Base-by-base conservation (phyloP, 306 rosid species). In the Comarum palustre region DNA sequence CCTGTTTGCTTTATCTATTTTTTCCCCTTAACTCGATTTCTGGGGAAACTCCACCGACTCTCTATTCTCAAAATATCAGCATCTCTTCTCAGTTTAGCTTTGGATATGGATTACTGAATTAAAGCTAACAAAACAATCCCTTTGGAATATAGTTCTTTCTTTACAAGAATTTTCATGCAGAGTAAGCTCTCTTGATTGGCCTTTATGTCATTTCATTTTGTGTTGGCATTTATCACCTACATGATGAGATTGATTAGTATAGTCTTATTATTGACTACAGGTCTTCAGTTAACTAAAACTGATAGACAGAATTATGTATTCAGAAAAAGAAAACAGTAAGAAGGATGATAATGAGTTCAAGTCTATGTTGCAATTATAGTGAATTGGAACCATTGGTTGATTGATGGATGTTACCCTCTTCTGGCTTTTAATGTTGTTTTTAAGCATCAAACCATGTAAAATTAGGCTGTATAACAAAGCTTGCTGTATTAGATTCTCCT, bases 141-240 rank as follows among this genome's bases (percentile, higher is more conserved):
- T 80, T 85, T 82, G 84, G 96, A 85, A 88, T 84, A 82, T 85
- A 16, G 77, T 67, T 75, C 89, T 78, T 90, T 79, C 43, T 34
- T 61, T 61, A 78, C 72, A 77, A 32, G 70, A 84, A 85, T 85
- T 83, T 72, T 77, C 73, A 48, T 81, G 79, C 84, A 74, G 82
- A 74, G 73, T 59, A 82, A 78, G 66, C 55, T 81, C 74, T 76
- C 54, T 71, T 59, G 67, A 75, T 73, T 75, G 59, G 73, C 70
- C 68, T 63, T 77, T 73, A 68, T 73, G 76, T 71, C 83, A 72
- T 75, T 79, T 76, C 81, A 75, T 57, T 58, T 69, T 77, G 69
- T 75, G 66, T 66, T 3, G 45, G 10, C 45, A 34, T 24, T 62
- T 57, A 24, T 55, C 46, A 59, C 65, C 65, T 55, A 59, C 39